A percentile compares a stretch with the other conserved stretches of the same genome.
Conservation (phyloP, 179 eudicot species). For the Amaranthus tricolor region DNA sequence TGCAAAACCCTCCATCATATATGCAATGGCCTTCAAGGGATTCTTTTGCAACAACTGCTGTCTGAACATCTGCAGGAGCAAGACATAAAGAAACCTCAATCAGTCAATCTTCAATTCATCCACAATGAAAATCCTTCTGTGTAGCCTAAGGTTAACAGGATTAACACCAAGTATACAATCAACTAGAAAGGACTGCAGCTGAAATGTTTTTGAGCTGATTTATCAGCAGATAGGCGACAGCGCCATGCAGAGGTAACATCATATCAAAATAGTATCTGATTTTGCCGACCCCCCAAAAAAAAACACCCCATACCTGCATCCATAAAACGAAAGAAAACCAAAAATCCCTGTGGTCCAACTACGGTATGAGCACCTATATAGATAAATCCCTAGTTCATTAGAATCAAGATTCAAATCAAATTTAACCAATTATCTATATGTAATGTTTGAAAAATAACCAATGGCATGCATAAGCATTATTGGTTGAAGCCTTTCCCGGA, state of each 20-base stretch:
- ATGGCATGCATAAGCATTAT: no score
- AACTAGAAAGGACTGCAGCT: neutral
- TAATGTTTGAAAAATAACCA: no score
- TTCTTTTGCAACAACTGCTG: constrained; percentile 93
- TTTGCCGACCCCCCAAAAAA: neutral
- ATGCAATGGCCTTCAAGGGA: constrained; percentile 97
- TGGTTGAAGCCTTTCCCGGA: no score
- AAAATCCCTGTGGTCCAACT: no score
- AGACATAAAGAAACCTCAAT: constrained; percentile 16
- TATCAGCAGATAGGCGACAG: neutral
- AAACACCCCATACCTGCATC: no score
- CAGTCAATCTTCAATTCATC: neutral
- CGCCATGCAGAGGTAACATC: neutral
- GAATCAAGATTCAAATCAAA: no score
- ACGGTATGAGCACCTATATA: no score
- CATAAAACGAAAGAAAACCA: no score
- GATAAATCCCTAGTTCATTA: no score
- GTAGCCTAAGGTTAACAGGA: neutral
- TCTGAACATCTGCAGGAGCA: constrained; percentile 70
- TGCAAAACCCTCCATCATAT: constrained; percentile 98
- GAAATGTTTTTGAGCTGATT: neutral
- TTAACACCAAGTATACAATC: neutral
- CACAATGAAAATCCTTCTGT: neutral
- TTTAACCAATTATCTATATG: no score
- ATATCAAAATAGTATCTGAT: neutral